phyloP scores from a whole-genome alignment of 345 rosid species.

The Sisymbrium altissimum region DNA sequence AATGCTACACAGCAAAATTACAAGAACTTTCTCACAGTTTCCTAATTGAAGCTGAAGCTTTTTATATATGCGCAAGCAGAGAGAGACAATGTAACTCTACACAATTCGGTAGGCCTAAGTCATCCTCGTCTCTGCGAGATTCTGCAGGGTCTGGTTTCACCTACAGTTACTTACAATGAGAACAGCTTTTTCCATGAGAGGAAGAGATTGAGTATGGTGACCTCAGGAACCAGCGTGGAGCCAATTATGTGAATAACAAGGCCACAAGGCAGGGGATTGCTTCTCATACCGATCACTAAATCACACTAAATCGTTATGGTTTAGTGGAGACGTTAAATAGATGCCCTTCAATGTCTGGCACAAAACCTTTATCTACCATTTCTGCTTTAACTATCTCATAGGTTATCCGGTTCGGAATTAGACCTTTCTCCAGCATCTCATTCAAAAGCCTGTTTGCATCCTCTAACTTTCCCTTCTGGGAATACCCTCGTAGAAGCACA shows the following conservation, averaged over 20 bases:
- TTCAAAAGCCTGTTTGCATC: constrained; percentile 71
- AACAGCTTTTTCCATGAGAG: background rate
- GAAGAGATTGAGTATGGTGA: background rate
- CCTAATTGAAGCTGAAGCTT: too few species aligned
- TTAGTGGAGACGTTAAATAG: constrained; percentile 40
- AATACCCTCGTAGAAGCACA: constrained; percentile 62
- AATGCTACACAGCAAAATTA: background rate
- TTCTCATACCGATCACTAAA: background rate
- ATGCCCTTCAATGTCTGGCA: constrained; percentile 87
- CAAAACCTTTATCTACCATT: constrained; percentile 80
- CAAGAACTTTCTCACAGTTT: background rate
- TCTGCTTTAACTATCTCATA: constrained; percentile 65
- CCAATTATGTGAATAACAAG: background rate
- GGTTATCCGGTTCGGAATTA: constrained; percentile 61
- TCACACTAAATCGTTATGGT: constrained; percentile 5
- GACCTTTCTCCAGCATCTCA: constrained; percentile 89
- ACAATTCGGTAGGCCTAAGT: background rate
- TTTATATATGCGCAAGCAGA: background rate
- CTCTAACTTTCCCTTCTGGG: constrained; percentile 60
- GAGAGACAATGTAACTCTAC: background rate
- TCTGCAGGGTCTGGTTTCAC: background rate
- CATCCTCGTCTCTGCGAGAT: background rate
- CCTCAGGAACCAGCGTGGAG: background rate
- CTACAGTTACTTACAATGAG: background rate
- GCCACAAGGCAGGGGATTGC: background rate